Evolutionary conservation across 2,329 filamentous ascomycete genomes (phyloP).

Genomic region (Zymoseptoria pseudotritici): DNA sequence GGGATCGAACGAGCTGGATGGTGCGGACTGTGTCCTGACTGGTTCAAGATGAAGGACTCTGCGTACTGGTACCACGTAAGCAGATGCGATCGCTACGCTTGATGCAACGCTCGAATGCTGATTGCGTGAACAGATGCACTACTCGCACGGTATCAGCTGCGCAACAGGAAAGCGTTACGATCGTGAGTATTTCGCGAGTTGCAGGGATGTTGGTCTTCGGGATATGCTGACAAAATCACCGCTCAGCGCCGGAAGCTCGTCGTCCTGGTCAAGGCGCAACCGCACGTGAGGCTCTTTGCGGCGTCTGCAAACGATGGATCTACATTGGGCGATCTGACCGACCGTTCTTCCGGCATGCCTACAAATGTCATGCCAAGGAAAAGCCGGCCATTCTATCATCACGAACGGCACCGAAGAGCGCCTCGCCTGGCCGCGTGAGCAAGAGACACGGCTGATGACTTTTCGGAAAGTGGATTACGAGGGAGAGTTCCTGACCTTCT

Average conservation of each 20-base stretch:
- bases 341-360: slow-evolving; percentile 84
- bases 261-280: slow-evolving; percentile 74
- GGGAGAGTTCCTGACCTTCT: not conserved
- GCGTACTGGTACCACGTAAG: slow-evolving; percentile 79
- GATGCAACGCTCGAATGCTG: not conserved
- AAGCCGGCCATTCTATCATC: slow-evolving; percentile 1
- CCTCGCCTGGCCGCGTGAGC: slow-evolving; percentile 6
- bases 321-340: slow-evolving; percentile 78
- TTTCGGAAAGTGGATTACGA: not conserved
- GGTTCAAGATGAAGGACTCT: slow-evolving; percentile 83
- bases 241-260: slow-evolving; percentile 58
- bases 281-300: slow-evolving; percentile 73
- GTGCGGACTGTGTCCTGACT: slow-evolving; percentile 84
- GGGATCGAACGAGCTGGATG: slow-evolving; percentile 84
- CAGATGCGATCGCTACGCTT: not conserved
- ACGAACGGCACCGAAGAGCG: slow-evolving; percentile 7
- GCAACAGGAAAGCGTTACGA: slow-evolving; percentile 73
- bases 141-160: slow-evolving; percentile 78
- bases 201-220: not conserved
- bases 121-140: slow-evolving; percentile 52
- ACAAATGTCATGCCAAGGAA: slow-evolving; percentile 48
- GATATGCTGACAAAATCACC: not conserved
- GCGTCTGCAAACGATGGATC: slow-evolving; percentile 71
- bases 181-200: slow-evolving; percentile 3
- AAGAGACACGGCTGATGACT: not conserved